phyloP scores from a whole-genome alignment of 352 stramenopile genomes.

The Pythium utonaiense region DNA sequence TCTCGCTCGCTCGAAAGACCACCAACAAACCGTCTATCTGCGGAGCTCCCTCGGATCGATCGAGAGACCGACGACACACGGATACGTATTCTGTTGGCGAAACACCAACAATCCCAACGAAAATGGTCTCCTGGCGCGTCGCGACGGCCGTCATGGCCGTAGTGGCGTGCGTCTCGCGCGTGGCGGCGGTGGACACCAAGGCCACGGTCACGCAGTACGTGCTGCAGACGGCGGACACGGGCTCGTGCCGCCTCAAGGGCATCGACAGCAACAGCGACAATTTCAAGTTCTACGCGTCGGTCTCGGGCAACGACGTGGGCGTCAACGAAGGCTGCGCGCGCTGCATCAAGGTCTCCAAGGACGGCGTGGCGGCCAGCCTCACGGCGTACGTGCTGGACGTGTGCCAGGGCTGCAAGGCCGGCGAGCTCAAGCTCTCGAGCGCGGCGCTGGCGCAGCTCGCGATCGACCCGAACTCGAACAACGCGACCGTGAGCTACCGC shows the following conservation, averaged over 20 bases:
- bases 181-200: slow-evolving; percentile 26
- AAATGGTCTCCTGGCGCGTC: slow-evolving; percentile 1
- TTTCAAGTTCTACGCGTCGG: slow-evolving; percentile 77
- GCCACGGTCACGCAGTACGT: slow-evolving; percentile 43
- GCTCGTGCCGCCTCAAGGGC: slow-evolving; percentile 69
- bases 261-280: slow-evolving; percentile 53
- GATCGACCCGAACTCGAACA: slow-evolving; percentile 48
- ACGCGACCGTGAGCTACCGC: slow-evolving; percentile 53
- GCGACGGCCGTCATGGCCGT: slow-evolving; percentile 1
- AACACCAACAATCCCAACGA: background rate
- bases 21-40: background rate
- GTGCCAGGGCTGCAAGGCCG: slow-evolving; percentile 48
- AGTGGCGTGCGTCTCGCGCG: slow-evolving; percentile 24
- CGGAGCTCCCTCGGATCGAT: background rate
- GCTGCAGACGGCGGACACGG: slow-evolving; percentile 56
- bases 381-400: slow-evolving; percentile 75
- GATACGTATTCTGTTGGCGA: background rate
- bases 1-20: slow-evolving; percentile 12
- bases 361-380: slow-evolving; percentile 31
- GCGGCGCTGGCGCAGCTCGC: slow-evolving; percentile 38
- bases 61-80: background rate
- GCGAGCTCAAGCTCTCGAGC: slow-evolving; percentile 47
- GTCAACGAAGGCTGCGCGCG: slow-evolving; percentile 64
- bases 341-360: slow-evolving; percentile 66
- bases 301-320: slow-evolving; percentile 49